These are phyloP conservation scores for Nematodospora valgi DNA, from an alignment of 805 yeast species.

Conservation along the genomic window DNA sequence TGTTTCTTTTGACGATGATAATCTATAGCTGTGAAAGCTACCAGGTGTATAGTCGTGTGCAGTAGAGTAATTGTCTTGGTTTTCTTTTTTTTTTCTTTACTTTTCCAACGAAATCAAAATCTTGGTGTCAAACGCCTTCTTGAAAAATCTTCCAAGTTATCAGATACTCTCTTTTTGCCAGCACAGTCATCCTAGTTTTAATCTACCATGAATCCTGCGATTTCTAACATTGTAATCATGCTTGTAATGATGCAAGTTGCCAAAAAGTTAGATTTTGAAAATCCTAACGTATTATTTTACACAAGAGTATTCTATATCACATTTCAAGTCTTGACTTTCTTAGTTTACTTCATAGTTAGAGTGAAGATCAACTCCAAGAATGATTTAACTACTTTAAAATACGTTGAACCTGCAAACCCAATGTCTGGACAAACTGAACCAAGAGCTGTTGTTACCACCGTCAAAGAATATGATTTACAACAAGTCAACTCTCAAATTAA, in stretches of 20 bases:
- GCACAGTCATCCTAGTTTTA: background rate
- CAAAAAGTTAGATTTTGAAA: conserved; percentile 82
- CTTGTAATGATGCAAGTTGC: conserved; percentile 95
- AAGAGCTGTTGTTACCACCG: conserved; percentile 82
- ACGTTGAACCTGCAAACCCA: conserved; percentile 79
- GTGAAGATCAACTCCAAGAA: conserved; percentile 65
- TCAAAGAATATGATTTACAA: conserved; percentile 88
- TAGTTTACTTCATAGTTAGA: conserved; percentile 64
- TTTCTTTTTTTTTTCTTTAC: conserved; percentile 4
- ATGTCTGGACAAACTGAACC: conserved; percentile 72
- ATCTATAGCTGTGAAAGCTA: too few relatives aligned
- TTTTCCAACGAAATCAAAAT: background rate
- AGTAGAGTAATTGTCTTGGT: background rate
- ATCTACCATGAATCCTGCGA: conserved; percentile 76
- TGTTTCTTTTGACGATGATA: conserved; percentile 54
- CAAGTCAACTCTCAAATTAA: conserved; percentile 80
- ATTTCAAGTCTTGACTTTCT: conserved; percentile 63
- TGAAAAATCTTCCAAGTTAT: background rate
- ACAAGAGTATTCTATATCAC: conserved; percentile 71
- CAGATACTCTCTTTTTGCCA: conserved; percentile 1
- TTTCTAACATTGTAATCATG: conserved; percentile 85
- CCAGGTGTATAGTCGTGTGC: conserved; percentile 1
- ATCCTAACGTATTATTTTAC: conserved; percentile 67
- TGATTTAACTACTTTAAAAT: conserved; percentile 89
- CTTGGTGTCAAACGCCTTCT: conserved; percentile 1